Evolutionary conservation across 257 asterid species (phyloP).

Genomic region (Cynanchum wilfordii): DNA sequence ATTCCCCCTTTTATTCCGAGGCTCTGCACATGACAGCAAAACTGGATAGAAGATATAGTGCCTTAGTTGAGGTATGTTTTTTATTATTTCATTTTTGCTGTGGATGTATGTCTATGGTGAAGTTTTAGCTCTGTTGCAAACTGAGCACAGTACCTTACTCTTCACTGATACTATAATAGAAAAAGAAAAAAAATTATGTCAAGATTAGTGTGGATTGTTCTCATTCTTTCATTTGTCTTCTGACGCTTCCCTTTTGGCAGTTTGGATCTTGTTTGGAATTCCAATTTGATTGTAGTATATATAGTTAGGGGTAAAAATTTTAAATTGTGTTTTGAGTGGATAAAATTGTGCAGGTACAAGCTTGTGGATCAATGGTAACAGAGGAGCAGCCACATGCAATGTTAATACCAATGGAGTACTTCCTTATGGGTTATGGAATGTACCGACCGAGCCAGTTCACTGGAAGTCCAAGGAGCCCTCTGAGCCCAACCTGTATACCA

Average conservation of each 20-base stretch:
- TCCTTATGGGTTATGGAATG: conserved; percentile 74
- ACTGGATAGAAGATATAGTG: conserved; percentile 74
- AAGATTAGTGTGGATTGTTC: no score
- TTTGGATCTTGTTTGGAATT: conserved; percentile 7
- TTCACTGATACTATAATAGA: background rate
- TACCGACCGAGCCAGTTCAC: conserved; percentile 48
- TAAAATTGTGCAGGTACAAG: conserved; percentile 49
- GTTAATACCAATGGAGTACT: conserved; percentile 74
- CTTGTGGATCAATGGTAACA: conserved; percentile 92
- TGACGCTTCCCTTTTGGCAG: background rate
- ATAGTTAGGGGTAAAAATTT: no score
- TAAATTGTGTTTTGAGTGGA: background rate
- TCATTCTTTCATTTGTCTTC: background rate
- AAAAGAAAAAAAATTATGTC: background rate
- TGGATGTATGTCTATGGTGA: background rate
- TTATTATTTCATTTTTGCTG: background rate
- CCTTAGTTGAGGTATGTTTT: conserved; percentile 78
- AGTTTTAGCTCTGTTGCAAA: background rate
- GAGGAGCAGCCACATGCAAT: conserved; percentile 97
- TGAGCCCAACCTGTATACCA: conserved; percentile 72
- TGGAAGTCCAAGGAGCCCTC: conserved; percentile 82
- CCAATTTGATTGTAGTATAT: background rate
- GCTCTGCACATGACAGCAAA: conserved; percentile 64
- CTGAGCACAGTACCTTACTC: background rate
- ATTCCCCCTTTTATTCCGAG: conserved; percentile 71